These are phyloP conservation scores for Apiotrichum mycotoxinovorans DNA, from an alignment of 1,284 basidiomycete genomes.

Conservation along the genomic window DNA sequence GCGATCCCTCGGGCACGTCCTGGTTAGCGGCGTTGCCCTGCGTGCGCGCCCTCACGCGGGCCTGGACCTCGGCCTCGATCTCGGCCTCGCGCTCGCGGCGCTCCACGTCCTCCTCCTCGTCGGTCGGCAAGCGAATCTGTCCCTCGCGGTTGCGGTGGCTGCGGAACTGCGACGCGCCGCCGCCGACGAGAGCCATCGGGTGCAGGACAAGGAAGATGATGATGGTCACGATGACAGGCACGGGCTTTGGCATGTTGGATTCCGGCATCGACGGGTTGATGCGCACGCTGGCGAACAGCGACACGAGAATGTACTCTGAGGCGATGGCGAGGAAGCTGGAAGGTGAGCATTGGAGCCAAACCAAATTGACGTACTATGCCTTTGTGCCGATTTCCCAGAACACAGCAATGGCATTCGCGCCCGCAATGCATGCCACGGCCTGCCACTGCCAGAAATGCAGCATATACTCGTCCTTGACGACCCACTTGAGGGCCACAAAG, in stretches of 20 bases:
- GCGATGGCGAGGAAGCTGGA: slow-evolving; percentile 36
- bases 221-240: slow-evolving; percentile 38
- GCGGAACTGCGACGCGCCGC: slow-evolving; percentile 35
- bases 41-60: too few species aligned
- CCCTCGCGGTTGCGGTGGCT: slow-evolving; percentile 44
- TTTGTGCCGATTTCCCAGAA: slow-evolving; percentile 38
- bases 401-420: slow-evolving; percentile 37
- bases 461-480: slow-evolving; percentile 33
- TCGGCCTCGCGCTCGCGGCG: slow-evolving; percentile 19
- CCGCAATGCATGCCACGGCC: slow-evolving; percentile 35
- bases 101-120: slow-evolving; percentile 32
- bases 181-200: slow-evolving; percentile 41
- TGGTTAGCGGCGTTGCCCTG: too few species aligned
- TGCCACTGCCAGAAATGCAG: slow-evolving; percentile 39
- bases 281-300: slow-evolving; percentile 42
- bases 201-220: slow-evolving; percentile 48
- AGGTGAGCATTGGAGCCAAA: background rate
- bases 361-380: slow-evolving; percentile 30
- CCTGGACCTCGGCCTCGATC: slow-evolving; percentile 26
- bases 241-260: slow-evolving; percentile 41
- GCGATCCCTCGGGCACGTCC: too few species aligned
- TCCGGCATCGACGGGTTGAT: slow-evolving; percentile 36
- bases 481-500: slow-evolving; percentile 53
- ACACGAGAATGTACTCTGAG: slow-evolving; percentile 43
- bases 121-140: slow-evolving; percentile 46